Evolutionary conservation across 306 rosid genomes (phyloP).

Genomic region (Purshia tridentata): DNA sequence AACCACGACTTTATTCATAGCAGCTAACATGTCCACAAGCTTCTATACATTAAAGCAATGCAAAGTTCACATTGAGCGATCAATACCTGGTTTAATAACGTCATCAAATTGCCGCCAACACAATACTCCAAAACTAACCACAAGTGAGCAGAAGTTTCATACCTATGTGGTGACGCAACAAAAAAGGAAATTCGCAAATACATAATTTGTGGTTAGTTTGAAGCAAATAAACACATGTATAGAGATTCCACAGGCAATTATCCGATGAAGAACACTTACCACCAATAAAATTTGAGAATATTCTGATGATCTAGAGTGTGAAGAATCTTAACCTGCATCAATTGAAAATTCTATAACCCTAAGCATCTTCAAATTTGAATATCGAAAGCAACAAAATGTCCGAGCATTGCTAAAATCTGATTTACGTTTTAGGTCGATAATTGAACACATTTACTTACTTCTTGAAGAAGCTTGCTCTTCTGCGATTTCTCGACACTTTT

Average conservation of each 20-base stretch:
- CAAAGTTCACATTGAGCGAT: constrained; percentile 1
- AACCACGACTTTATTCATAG: not conserved
- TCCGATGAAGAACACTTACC: constrained; percentile 42
- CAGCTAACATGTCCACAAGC: not conserved
- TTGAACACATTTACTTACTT: constrained; percentile 48
- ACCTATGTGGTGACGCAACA: constrained; percentile 42
- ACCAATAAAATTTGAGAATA: constrained; percentile 72
- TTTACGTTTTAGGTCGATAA: not conserved
- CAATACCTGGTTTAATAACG: constrained; percentile 79
- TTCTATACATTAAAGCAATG: not conserved
- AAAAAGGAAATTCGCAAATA: not conserved
- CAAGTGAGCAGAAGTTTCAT: constrained; percentile 95
- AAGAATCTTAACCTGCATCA: constrained; percentile 85
- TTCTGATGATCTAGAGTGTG: constrained; percentile 79
- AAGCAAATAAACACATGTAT: not conserved
- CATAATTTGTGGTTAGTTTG: not conserved
- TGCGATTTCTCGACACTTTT: constrained; percentile 93
- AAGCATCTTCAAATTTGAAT: not conserved
- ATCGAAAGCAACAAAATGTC: not conserved
- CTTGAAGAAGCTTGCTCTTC: constrained; percentile 88
- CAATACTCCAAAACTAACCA: constrained; percentile 97
- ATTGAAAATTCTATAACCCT: not conserved
- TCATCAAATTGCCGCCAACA: constrained; percentile 89
- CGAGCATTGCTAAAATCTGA: not conserved
- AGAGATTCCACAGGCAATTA: not conserved